Percentiles rank a stretch among this genome's conserved stretches.
These are phyloP conservation scores for Wolfiporia cocos DNA, from an alignment of 1,284 basidiomycete genomes.

Conservation along the genomic window DNA sequence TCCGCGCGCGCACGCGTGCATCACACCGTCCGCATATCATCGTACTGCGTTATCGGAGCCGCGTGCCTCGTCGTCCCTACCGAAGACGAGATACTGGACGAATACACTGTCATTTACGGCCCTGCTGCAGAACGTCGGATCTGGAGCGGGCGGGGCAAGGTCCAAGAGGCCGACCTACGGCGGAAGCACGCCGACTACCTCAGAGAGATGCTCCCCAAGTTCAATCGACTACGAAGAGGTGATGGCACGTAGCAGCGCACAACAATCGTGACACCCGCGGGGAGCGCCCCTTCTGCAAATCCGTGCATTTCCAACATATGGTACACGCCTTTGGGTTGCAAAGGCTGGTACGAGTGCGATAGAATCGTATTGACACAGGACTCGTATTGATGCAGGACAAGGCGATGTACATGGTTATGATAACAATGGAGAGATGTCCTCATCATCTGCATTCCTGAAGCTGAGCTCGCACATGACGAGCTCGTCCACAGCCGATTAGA, in stretches of 20 bases:
- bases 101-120: slow-evolving; percentile 84
- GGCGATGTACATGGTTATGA: too few relatives aligned
- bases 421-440: slow-evolving; percentile 1
- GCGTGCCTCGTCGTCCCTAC: slow-evolving; percentile 71
- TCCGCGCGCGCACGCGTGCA: slow-evolving; percentile 77
- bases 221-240: slow-evolving; percentile 51
- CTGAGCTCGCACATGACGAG: neutral
- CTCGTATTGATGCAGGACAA: too few relatives aligned
- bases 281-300: too few relatives aligned
- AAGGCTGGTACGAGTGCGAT: too few relatives aligned
- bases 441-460: neutral
- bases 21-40: slow-evolving; percentile 70
- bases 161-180: slow-evolving; percentile 79
- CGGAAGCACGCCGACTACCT: slow-evolving; percentile 89
- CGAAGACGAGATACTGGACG: slow-evolving; percentile 73
- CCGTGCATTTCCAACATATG: too few relatives aligned
- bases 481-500: neutral
- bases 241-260: slow-evolving; percentile 16
- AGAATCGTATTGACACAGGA: too few relatives aligned
- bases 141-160: slow-evolving; percentile 84
- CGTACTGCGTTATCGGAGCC: slow-evolving; percentile 79
- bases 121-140: slow-evolving; percentile 61
- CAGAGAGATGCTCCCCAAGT: slow-evolving; percentile 85
- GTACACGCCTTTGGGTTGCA: too few relatives aligned
- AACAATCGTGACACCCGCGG: too few relatives aligned